A percentile compares a stretch with the other conserved stretches of the same genome.
Evolutionary conservation across 1,284 basidiomycete species (phyloP).

Genomic region (Moniliella sp.): DNA sequence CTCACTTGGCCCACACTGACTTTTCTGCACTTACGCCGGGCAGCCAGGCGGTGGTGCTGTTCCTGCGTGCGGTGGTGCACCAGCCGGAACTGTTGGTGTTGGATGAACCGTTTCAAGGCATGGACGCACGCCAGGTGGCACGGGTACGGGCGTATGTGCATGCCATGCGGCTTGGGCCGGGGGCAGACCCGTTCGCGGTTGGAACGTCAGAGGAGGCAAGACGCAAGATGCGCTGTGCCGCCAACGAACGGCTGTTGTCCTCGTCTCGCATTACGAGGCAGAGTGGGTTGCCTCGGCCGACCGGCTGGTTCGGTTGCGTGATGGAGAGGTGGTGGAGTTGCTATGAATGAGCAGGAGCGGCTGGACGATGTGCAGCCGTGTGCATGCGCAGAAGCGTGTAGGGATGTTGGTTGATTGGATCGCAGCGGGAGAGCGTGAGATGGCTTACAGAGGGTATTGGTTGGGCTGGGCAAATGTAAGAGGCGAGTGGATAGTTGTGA

Average conservation of each 20-base stretch:
- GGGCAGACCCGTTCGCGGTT: background rate
- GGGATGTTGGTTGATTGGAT: too few relatives aligned
- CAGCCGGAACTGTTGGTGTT: conserved; percentile 18
- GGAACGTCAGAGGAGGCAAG: background rate
- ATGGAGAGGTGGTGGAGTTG: conserved; percentile 13
- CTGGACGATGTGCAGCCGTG: too few relatives aligned
- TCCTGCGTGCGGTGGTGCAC: conserved; percentile 20
- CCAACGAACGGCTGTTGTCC: conserved; percentile 9
- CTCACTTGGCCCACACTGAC: conserved; percentile 5
- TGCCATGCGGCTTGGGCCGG: background rate
- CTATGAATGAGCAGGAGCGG: too few relatives aligned
- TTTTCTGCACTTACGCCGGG: conserved; percentile 14
- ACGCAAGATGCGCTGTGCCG: conserved; percentile 4
- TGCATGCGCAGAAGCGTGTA: too few relatives aligned
- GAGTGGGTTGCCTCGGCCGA: conserved; percentile 23
- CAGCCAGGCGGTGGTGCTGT: conserved; percentile 21
- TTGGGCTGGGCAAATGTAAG: too few relatives aligned
- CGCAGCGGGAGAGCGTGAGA: too few relatives aligned
- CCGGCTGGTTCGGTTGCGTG: conserved; percentile 9
- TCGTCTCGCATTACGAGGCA: conserved; percentile 27
- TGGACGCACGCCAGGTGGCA: conserved; percentile 15
- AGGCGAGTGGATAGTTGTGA: too few relatives aligned
- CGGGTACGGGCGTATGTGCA: conserved; percentile 14
- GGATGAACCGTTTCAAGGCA: conserved; percentile 31
- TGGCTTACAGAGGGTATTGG: too few relatives aligned